A percentile compares a stretch with the other conserved stretches of the same genome.
These are phyloP conservation scores for Apiospora saccharicola DNA, from an alignment of 2,329 filamentous ascomycete species.

Conservation along the genomic window DNA sequence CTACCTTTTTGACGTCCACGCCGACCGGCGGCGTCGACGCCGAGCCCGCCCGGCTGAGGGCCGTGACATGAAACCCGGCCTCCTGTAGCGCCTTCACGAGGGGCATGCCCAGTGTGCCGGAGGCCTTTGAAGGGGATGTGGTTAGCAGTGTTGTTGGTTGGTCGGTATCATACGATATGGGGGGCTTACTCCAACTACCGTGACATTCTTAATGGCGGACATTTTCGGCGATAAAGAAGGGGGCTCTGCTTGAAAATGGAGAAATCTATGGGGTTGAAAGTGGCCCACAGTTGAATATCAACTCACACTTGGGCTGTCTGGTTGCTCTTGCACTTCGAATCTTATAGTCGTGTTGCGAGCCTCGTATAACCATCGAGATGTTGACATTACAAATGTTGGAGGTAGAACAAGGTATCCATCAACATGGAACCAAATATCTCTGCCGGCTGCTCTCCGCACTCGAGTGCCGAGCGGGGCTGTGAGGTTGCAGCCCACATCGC, in stretches of 20 bases:
- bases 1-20: constrained; percentile 53
- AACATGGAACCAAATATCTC: neutral
- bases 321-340: neutral
- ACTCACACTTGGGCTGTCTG: neutral
- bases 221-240: constrained; percentile 8
- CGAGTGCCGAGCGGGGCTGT: constrained; percentile 20
- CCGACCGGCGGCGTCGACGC: constrained; percentile 42
- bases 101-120: constrained; percentile 42
- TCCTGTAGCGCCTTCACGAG: constrained; percentile 39
- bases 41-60: constrained; percentile 57
- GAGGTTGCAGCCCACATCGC: constrained; percentile 2
- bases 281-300: neutral
- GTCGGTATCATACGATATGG: neutral
- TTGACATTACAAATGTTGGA: neutral
- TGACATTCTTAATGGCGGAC: constrained; percentile 28
- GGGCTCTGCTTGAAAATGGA: neutral
- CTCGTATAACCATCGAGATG: neutral
- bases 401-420: neutral
- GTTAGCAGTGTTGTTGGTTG: neutral
- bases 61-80: constrained; percentile 55
- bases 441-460: neutral
- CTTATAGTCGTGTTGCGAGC: neutral
- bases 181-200: constrained; percentile 29
- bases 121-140: constrained; percentile 34
- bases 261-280: neutral